Percentiles rank a stretch among this genome's conserved stretches.
phyloP scores from a whole-genome alignment of 2,329 filamentous ascomycete genomes.

The Aureobasidium pullulans region DNA sequence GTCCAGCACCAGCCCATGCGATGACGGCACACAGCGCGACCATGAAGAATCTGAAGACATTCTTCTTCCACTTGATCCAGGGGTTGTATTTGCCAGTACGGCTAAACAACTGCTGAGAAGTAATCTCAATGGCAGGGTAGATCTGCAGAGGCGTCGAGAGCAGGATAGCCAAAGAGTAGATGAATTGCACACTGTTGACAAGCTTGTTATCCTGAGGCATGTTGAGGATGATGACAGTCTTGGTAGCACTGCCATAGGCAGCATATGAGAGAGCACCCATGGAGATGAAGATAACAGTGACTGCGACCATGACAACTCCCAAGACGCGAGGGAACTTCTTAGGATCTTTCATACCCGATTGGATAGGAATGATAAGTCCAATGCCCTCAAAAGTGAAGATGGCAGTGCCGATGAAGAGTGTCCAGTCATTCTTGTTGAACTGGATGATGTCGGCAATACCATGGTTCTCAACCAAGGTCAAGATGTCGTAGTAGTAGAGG shows the following conservation, averaged over 20 bases:
- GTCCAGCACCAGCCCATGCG: slow-evolving; percentile 85
- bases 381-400: slow-evolving; percentile 99
- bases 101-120: slow-evolving; percentile 88
- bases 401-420: slow-evolving; percentile 94
- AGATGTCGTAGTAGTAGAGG: slow-evolving; percentile 89
- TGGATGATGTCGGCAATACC: slow-evolving; percentile 78
- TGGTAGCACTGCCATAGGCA: slow-evolving; percentile 88
- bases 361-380: slow-evolving; percentile 94
- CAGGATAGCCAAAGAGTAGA: slow-evolving; percentile 96
- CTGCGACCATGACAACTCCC: slow-evolving; percentile 86
- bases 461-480: slow-evolving; percentile 65
- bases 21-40: slow-evolving; percentile 80
- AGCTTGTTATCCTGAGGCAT: slow-evolving; percentile 91
- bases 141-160: slow-evolving; percentile 93
- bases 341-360: slow-evolving; percentile 91
- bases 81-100: slow-evolving; percentile 95
- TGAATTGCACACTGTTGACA: slow-evolving; percentile 91
- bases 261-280: slow-evolving; percentile 94
- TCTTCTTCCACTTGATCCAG: slow-evolving; percentile 99
- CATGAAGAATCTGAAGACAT: slow-evolving; percentile 87
- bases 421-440: slow-evolving; percentile 92
- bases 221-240: slow-evolving; percentile 94
- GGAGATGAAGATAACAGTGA: slow-evolving; percentile 80
- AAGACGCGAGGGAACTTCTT: slow-evolving; percentile 86
- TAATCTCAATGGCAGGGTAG: slow-evolving; percentile 95